Base-by-base conservation (phyloP, 495 filamentous ascomycete species). In the Cercophora scortea region DNA sequence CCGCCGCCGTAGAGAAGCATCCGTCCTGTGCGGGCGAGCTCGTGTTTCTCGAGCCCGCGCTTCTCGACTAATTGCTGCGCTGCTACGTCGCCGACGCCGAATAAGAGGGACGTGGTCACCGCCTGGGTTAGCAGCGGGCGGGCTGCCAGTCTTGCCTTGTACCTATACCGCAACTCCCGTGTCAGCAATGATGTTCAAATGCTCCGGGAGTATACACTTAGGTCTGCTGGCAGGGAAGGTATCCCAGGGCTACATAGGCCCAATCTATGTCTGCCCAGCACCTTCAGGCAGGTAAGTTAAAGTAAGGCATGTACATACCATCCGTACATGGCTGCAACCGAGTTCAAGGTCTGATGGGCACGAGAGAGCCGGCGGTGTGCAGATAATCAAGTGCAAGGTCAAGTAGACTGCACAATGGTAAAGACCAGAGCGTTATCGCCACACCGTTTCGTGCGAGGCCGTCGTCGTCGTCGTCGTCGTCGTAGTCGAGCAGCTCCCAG, bases 31-130 rank as follows among this genome's bases (percentile, higher is more conserved):
- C 93, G 81, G 15, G 77, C 75, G 39, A 87, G 65, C 61, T 96
- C 86, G 61, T 98, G 93, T 55, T 90, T 88, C 44, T 84, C 71
- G 32, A 86, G 54, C 35, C 90, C 91, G 59, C 75, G 79, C 63
- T 81, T 83, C 70, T 97, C 93, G 48, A 98, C 87, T n/a, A 72
- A 76, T 69, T 98, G 93, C 62, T 98, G 93, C n/a, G 93, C 89
- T 49, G 96, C 79, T 49, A 85, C 75, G 70, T 98, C 93, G 54
- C 93, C 93, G 15, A 89, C 83, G 38, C 86, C 90, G 67, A 97
- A 98, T 50, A 98, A 82, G 46, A 96, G 68, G 32, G 86, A 83
- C 33, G 90, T 94, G 45, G 89, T 95, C 52, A 95, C 66, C 64
- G 84, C 86, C 71, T 95, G 88, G 8, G 91, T 96, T 60, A 96